Evolutionary conservation across 2,329 filamentous ascomycete genomes (phyloP), one percentile per base, ranked within the genome.

Genomic region (Colletotrichum karsti): DNA sequence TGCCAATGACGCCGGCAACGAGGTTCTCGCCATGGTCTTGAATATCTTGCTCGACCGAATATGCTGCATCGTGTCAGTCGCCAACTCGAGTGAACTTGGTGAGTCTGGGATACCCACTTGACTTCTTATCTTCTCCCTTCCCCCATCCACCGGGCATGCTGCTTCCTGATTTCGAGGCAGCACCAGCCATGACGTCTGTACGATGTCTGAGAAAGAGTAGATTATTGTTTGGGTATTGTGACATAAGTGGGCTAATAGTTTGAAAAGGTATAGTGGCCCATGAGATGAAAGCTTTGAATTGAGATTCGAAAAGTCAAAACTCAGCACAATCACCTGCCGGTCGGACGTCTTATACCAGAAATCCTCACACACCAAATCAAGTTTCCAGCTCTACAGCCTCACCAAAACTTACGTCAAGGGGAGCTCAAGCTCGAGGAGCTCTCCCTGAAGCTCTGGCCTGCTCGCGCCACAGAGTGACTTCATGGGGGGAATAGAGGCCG

Each of bases 1-100:
- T 80, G 73, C 80, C 82, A 57, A 85, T 83, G 54, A 80, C 76
- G 37, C 81, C 79, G 18, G 79, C 80, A 50, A 77, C 77, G 12
- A 83, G 80, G 57, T 79, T 73, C 30, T 79, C 78, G 44, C 46
- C 72, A 57, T 42, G 77, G 75, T 67, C 75, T 22, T 69, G 42
- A 10, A 65, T 63, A 10, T 70, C 69, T 37, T 50, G 51, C 35
- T 71, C 69, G 20, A 64, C 61, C 9, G 66, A 69, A 28, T 69
- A 65, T 55, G 66, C 60, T 69, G 24, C 13, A 5, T 30, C 6
- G 8, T 4, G 20, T 64, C 7, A 67, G 54, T 48, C 3, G 8
- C 15, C 4, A 0, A 1, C 2, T 10, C 4, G 13, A 7, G 13
- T 2, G 13, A 9, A 10, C 4, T 6, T 3, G 18, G 24, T 18